Evolutionary conservation across 148 eudicot genomes (phyloP).

Genomic region (Diospyros lotus): DNA sequence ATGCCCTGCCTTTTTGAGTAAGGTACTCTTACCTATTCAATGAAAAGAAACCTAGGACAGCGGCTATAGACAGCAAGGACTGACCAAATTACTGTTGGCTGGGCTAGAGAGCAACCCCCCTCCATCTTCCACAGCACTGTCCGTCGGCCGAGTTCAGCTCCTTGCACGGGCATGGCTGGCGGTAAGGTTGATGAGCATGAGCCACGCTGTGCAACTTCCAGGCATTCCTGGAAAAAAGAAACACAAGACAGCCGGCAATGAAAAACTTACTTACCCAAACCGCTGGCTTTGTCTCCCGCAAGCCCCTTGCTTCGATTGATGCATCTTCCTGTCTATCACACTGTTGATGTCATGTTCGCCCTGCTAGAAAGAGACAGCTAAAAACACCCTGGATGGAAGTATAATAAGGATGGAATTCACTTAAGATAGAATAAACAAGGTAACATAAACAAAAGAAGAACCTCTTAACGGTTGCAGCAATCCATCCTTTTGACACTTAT

Average conservation of each 20-base stretch:
- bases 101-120: no score
- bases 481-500: slow-evolving; percentile 23
- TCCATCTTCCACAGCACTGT: no score
- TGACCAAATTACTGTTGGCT: no score
- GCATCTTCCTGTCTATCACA: slow-evolving; percentile 16
- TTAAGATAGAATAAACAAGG: not conserved
- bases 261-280: slow-evolving; percentile 39
- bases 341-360: slow-evolving; percentile 39
- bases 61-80: no score
- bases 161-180: no score
- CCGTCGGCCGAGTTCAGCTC: no score
- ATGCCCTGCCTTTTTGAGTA: no score
- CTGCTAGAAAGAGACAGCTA: slow-evolving; percentile 23
- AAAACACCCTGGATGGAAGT: slow-evolving; percentile 24
- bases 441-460: slow-evolving; percentile 1
- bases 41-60: no score
- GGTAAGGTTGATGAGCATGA: no score
- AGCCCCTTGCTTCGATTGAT: not conserved
- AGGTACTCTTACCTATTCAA: no score
- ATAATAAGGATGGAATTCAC: slow-evolving; percentile 36
- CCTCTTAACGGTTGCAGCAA: slow-evolving; percentile 37
- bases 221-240: slow-evolving; percentile 27
- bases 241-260: slow-evolving; percentile 39
- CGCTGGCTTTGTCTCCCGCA: slow-evolving; percentile 33
- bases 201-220: no score